These are phyloP conservation scores for Microsporum canis DNA, from an alignment of 2,329 filamentous ascomycete genomes.

Conservation along the genomic window DNA sequence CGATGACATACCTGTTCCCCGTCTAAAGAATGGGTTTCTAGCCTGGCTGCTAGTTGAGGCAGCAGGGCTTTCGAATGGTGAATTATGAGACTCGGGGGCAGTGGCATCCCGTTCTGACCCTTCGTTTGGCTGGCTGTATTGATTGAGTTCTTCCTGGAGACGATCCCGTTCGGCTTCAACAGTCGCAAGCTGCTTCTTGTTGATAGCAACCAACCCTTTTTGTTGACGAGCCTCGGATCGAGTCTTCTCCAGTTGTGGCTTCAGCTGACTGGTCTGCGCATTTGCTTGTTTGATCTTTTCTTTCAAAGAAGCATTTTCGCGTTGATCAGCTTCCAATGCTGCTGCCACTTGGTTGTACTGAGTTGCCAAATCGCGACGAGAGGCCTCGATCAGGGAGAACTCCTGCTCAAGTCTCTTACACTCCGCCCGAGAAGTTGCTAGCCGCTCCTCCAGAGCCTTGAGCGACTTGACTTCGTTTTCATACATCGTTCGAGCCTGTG, in stretches of 20 bases:
- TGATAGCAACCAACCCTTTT: slow-evolving; percentile 92
- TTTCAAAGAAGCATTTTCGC: slow-evolving; percentile 75
- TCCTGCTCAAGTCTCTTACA: slow-evolving; percentile 77
- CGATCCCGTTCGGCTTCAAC: slow-evolving; percentile 82
- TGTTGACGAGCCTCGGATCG: slow-evolving; percentile 87
- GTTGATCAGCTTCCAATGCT: slow-evolving; percentile 72
- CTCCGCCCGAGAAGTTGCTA: slow-evolving; percentile 63
- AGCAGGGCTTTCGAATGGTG: slow-evolving; percentile 53
- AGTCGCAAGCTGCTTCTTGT: slow-evolving; percentile 91
- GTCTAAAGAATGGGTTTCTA: slow-evolving; percentile 92
- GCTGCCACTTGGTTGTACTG: slow-evolving; percentile 68
- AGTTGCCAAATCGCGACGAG: slow-evolving; percentile 65
- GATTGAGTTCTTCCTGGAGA: slow-evolving; percentile 64
- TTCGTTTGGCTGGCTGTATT: slow-evolving; percentile 47
- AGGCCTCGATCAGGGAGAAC: slow-evolving; percentile 69
- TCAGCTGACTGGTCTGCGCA: slow-evolving; percentile 68
- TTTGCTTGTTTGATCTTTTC: slow-evolving; percentile 79
- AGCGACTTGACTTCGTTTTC: slow-evolving; percentile 88
- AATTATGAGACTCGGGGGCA: slow-evolving; percentile 15
- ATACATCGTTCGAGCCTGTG: slow-evolving; percentile 76
- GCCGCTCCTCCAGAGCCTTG: slow-evolving; percentile 70
- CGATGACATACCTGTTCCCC: slow-evolving; percentile 38
- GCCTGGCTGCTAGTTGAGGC: slow-evolving; percentile 51
- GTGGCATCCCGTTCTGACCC: slow-evolving; percentile 47
- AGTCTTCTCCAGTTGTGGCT: slow-evolving; percentile 85